Evolutionary conservation across 2,329 filamentous ascomycete species (phyloP), one percentile per base, ranked within the genome.

Genomic region (Lasiodiplodia theobromae): DNA sequence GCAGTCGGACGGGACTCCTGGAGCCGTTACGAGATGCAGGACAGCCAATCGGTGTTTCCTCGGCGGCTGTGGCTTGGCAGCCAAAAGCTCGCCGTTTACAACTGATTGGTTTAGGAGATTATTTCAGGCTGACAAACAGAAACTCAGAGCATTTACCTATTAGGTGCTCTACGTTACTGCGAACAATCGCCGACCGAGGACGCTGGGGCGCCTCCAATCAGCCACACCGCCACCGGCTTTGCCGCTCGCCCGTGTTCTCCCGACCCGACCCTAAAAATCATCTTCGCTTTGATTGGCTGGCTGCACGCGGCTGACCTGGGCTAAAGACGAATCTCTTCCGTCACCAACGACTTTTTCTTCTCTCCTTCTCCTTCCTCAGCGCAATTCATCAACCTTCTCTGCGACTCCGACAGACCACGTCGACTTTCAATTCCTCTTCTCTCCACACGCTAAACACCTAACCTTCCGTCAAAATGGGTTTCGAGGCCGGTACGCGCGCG

Each of bases 381-480:
- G 11, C 63, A 44, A 21, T 47, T 12, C 67, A 54, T 58, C 63
- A 52, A 5, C n/a, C 31, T 56, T 34, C 21, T 18, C 38, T 51
- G 52, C 53, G 16, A 49, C 63, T 23, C 40, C 38, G 44, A 34
- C 40, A 54, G 28, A 49, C 28, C 44, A n/a, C 51, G 47, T 44
- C 69, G 66, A 58, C 68, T 7, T 14, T 31, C 64, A 57, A 54
- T 66, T 23, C 52, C 18, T 31, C 68, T 38, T 47, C 31, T 56
- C 58, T 34, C 69, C 71, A 71, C 66, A 68, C 70, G n/a, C 57
- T 63, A 34, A 16, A 63, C 58, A 18, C 60, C 31, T 52, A 21
- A 64, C 60, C 44, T 64, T 28, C 25, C 37, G 23, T 73, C 77
- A 79, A 69, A 77, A 81, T 81, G 79, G 78, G 77, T 76, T 78